Evolutionary conservation across 1,284 basidiomycete genomes (phyloP), one percentile per base, ranked within the genome.

Genomic region (Fomitopsis palustris): DNA sequence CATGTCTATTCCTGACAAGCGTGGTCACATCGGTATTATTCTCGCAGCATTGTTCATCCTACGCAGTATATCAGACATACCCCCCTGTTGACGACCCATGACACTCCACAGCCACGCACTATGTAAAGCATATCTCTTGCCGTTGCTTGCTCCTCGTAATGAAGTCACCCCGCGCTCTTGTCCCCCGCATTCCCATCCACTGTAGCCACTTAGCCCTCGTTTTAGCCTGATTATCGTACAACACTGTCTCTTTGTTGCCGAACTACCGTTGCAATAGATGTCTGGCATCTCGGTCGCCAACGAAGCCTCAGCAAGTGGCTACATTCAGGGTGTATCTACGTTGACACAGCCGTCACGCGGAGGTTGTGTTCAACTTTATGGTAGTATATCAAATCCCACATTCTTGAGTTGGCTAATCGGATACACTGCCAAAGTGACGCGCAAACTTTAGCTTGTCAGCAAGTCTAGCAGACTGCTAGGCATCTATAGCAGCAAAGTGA

Each of bases 151-250:
- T 33, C 51, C 19, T 53, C 51, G n/a, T 53, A 39, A 53, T 53
- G 37, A 35, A 37, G 51, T 53, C 51, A 33, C 37, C 21, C 19
- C 51, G 37, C 31, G 33, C 37, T 39, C 25, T 43, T 21, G 45
- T 47, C 45, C 25, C 35, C 42, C 39, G 55, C 55, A 56, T 51
- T 31, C 21, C 45, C 39, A 21, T 25, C 43, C 54, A 56, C 33
- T 60, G 59, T 60, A 60, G 54, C 59, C 55, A 42, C 38, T 42
- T 53, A 56, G 54, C 43, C 55, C 31, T 45, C n/a, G 16, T 29
- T 37, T 21, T 38, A 31, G 31, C 49, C 41, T 17, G 49, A 56
- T 56, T 56, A 60, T 57, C 23, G 43, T 55, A 55, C 51, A 35
- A 25, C 45, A 55, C 39, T 21, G 47, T 56, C 43, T 31, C 10